Evolutionary conservation across 139 green algal genomes (phyloP), one percentile per base, ranked within the genome.

Genomic region (Diplosphaera chodatii): DNA sequence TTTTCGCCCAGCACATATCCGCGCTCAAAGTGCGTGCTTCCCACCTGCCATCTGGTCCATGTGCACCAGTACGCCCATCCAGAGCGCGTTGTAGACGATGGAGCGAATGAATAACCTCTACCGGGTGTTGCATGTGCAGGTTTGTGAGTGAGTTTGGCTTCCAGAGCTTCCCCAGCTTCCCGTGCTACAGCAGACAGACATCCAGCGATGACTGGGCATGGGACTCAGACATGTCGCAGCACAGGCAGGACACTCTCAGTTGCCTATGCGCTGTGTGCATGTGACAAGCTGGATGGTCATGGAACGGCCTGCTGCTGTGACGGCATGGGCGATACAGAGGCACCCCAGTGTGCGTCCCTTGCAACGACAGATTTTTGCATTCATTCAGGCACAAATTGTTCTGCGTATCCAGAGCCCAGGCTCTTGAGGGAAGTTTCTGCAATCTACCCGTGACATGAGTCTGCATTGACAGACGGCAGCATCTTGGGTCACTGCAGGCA

Each of bases 1-100:
- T 55, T 87, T 55, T 77, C 90, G 40, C 67, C 71, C 0, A 31
- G 13, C 66, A 76, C 69, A 32, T 87, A 83, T 63, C 87, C 89
- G 0, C 68, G 59, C 32, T 75, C 83, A n/a, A 85, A 86, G 68
- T 90, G 91, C 62, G 75, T 92, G n/a, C 2, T 85, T 71, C 37
- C 48, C 18, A 25, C 48, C 22, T n/a, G n/a, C n/a, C n/a, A n/a
- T n/a, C n/a, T n/a, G n/a, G n/a, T n/a, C n/a, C n/a, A n/a, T n/a
- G n/a, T n/a, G n/a, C n/a, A n/a, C n/a, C n/a, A n/a, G n/a, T n/a
- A n/a, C n/a, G n/a, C n/a, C n/a, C n/a, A n/a, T n/a, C n/a, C n/a
- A n/a, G n/a, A n/a, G n/a, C n/a, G n/a, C n/a, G n/a, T n/a, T n/a
- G n/a, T n/a, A n/a, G n/a, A n/a, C n/a, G n/a, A n/a, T n/a, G n/a